A percentile compares a stretch with the other conserved stretches of the same genome.
These are phyloP conservation scores for Annona squamosa DNA, from an alignment of 164 flowering plant genomes.

Conservation along the genomic window DNA sequence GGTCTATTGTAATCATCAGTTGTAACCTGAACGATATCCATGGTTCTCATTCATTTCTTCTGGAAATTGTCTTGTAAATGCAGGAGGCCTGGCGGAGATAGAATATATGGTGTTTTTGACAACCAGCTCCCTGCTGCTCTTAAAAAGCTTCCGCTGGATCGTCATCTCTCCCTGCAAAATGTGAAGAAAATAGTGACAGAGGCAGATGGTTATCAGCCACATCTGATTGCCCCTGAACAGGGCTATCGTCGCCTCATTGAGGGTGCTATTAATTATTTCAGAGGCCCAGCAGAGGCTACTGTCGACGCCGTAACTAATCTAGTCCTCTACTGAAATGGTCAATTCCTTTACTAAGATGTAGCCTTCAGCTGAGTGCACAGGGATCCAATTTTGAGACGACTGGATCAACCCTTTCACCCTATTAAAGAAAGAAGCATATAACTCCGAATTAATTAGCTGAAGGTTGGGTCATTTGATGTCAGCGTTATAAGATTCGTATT, in stretches of 20 bases:
- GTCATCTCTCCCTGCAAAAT: conserved; percentile 77
- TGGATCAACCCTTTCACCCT: neutral
- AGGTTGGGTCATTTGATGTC: neutral
- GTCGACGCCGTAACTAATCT: conserved; percentile 53
- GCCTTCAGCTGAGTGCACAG: neutral
- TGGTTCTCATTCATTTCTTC: neutral
- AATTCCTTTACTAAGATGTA: neutral
- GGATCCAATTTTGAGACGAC: neutral
- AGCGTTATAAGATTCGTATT: neutral
- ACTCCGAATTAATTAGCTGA: neutral
- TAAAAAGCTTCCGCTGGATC: conserved; percentile 79
- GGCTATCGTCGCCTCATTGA: conserved; percentile 77
- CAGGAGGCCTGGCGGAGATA: conserved; percentile 90
- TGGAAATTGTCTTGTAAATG: conserved; percentile 2
- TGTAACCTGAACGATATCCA: neutral
- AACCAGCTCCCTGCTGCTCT: conserved; percentile 77
- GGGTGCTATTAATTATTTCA: conserved; percentile 45
- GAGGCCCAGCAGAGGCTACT: conserved; percentile 70
- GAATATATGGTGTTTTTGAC: conserved; percentile 66
- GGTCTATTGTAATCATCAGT: neutral
- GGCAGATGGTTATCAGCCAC: conserved; percentile 95
- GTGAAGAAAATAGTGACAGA: conserved; percentile 69
- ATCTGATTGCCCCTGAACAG: conserved; percentile 81
- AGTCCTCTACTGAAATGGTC: neutral
- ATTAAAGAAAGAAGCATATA: neutral